These are phyloP conservation scores for Geosmithia flava DNA, from an alignment of 2,329 filamentous ascomycete genomes.

Conservation along the genomic window DNA sequence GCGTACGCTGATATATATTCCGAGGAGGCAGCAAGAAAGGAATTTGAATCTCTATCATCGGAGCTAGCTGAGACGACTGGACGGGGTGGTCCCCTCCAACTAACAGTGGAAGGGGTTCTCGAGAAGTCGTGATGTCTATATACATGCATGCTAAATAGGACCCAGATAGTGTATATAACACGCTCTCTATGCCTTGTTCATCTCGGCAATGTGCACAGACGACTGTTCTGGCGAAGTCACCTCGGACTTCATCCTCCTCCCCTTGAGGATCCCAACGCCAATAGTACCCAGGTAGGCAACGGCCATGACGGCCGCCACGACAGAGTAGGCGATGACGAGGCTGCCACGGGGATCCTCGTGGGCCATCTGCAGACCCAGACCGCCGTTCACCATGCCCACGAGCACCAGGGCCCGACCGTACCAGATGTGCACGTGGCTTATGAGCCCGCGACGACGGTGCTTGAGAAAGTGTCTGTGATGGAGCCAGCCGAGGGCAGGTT, in stretches of 20 bases:
- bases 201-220: background rate
- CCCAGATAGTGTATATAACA: no score
- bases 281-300: constrained; percentile 26
- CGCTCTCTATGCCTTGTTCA: background rate
- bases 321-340: constrained; percentile 40
- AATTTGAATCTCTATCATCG: constrained; percentile 1
- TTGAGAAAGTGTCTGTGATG: constrained; percentile 44
- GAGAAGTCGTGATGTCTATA: no score
- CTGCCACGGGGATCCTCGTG: constrained; percentile 14
- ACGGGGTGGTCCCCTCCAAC: background rate
- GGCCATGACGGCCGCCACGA: constrained; percentile 38
- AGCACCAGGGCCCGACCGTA: constrained; percentile 45
- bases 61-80: constrained; percentile 4
- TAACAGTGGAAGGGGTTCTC: no score
- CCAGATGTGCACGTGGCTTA: constrained; percentile 50
- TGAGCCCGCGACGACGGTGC: constrained; percentile 29
- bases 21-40: constrained; percentile 1
- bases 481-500: constrained; percentile 43
- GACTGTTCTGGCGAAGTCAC: background rate
- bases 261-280: constrained; percentile 4
- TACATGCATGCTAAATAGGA: no score
- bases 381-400: constrained; percentile 51
- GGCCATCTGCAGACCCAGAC: constrained; percentile 43
- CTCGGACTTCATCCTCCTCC: background rate
- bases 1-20: constrained; percentile 1